A percentile compares a stretch with the other conserved stretches of the same genome.
phyloP scores from a whole-genome alignment of 257 asterid species.

The Solanum chiquidenum region DNA sequence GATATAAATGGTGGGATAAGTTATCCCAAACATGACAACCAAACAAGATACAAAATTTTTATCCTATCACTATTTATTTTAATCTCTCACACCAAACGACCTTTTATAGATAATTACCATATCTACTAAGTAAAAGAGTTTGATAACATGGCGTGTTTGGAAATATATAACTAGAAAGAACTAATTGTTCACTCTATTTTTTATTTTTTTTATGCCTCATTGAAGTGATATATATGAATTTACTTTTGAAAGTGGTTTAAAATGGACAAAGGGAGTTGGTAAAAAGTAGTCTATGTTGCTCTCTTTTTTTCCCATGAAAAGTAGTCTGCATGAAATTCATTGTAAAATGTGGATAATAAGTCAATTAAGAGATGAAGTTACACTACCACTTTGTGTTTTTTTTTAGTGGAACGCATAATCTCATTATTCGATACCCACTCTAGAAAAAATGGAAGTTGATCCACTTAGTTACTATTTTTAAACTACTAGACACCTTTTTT shows the following conservation, averaged over 20 bases:
- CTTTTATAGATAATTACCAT: not conserved
- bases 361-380: not conserved
- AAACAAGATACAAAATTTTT: no score
- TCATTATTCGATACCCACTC: not conserved
- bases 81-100: no score
- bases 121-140: not conserved
- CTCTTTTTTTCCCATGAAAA: not conserved
- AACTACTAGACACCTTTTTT: not conserved
- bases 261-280: slow-evolving; percentile 4
- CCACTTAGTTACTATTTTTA: not conserved
- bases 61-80: no score
- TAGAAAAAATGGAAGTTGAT: not conserved
- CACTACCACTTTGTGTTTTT: not conserved
- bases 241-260: not conserved
- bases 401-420: slow-evolving; percentile 19
- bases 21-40: no score
- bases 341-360: not conserved
- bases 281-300: not conserved
- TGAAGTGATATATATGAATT: no score
- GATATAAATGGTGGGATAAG: no score
- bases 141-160: not conserved
- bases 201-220: no score
- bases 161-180: not conserved
- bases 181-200: not conserved
- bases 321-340: not conserved